Evolutionary conservation across 1,284 basidiomycete species (phyloP).

Genomic region (Thelephora terrestris): DNA sequence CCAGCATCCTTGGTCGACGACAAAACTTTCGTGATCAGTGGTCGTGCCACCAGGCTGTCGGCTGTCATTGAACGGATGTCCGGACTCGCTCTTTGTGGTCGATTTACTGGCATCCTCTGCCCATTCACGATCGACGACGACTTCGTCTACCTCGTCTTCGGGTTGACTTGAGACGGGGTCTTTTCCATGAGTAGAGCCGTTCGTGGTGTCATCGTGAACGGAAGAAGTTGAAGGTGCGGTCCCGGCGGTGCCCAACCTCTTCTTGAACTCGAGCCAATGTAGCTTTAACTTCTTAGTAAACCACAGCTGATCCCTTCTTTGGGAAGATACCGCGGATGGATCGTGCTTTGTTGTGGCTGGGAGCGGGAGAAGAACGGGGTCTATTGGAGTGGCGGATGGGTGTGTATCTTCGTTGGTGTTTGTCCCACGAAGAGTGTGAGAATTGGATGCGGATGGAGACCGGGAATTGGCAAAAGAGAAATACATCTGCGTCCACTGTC

Average conservation of each 20-base stretch:
- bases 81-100: conserved; percentile 32
- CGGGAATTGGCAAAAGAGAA: too few relatives aligned
- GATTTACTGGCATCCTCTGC: conserved; percentile 28
- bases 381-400: too few relatives aligned
- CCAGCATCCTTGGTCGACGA: conserved; percentile 23
- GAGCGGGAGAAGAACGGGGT: too few relatives aligned
- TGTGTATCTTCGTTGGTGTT: too few relatives aligned
- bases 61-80: conserved; percentile 36
- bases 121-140: conserved; percentile 69
- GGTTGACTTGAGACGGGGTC: too few relatives aligned
- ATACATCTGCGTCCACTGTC: too few relatives aligned
- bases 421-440: too few relatives aligned
- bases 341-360: too few relatives aligned
- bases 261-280: conserved; percentile 34
- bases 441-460: too few relatives aligned
- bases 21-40: conserved; percentile 24
- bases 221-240: conserved; percentile 33
- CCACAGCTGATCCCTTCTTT: too few relatives aligned
- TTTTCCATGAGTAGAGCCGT: conserved; percentile 11
- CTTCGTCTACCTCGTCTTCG: conserved; percentile 42
- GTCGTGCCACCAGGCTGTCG: conserved; percentile 28
- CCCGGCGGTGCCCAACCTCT: conserved; percentile 31
- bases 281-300: too few relatives aligned
- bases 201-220: conserved; percentile 18
- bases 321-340: too few relatives aligned